Base-by-base conservation (phyloP, 2,329 filamentous ascomycete species). In the Diaporthe vexans region DNA sequence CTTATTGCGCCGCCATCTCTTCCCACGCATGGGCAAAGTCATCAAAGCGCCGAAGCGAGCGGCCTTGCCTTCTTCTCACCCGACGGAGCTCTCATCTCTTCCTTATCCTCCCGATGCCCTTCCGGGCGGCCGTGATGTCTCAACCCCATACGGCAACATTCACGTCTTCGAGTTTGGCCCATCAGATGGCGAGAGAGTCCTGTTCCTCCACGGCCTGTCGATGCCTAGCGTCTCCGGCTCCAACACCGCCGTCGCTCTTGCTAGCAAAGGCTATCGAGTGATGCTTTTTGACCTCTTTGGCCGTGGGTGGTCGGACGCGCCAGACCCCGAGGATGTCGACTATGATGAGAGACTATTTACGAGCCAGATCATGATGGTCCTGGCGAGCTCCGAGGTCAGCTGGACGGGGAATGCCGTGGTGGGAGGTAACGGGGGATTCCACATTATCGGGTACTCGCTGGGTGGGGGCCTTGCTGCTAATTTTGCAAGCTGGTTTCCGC, bases 141-240 rank as follows among this genome's bases (percentile, higher is more conserved):
- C 87, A 4, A 93, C 92, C 5, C 93, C 92, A 79, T 95, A 94
- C 81, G 94, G 95, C 67, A 91, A 87, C 46, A 91, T 95, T 72
- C 87, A 94, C 51, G 92, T 94, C 29, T 97, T 97, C 81, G 95
- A 97, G 85, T 97, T 93, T 84, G 95, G 95, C 1, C 93, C 94
- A 1, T 88, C 91, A 68, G 83, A 90, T 71, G 95, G 95, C 10
- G 88, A 89, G 59, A 95, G 94, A 79, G 91, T 97, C 6, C 83
- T 97, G 21, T 87, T 97, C 46, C 87, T 97, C 11, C 95, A 97
- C 81, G 95, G 95, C 58, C 96, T 97, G 80, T 94, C 92, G 75
- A 97, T 94, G 0, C 93, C 94, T 0, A 95, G 93, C 81, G 89
- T 95, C 78, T 92, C 94, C 1, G 86, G 97, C 21, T 88, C 89